These are phyloP conservation scores for Uronychia binucleata DNA, from an alignment of 73 alveolate species.

Conservation along the genomic window DNA sequence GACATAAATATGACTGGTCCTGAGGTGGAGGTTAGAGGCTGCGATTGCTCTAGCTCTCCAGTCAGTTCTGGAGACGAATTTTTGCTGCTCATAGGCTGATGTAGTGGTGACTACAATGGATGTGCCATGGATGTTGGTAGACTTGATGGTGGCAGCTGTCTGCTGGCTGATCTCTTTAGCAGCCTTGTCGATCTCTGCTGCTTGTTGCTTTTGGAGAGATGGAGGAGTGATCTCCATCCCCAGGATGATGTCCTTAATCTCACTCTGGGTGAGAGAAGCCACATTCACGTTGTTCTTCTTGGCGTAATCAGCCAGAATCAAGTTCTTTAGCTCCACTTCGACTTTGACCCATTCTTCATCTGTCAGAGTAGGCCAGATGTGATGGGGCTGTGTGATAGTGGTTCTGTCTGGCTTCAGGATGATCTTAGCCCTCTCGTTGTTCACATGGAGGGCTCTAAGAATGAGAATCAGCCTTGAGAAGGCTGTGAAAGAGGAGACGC, in stretches of 20 bases:
- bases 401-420: slow-evolving; percentile 98
- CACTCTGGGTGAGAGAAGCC: slow-evolving; percentile 98
- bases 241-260: slow-evolving; percentile 99
- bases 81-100: slow-evolving; percentile 98
- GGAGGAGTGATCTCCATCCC: slow-evolving; percentile 99
- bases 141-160: slow-evolving; percentile 90
- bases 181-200: slow-evolving; percentile 91
- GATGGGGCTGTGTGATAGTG: slow-evolving; percentile 97
- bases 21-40: slow-evolving; percentile 96
- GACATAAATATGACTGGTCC: slow-evolving; percentile 98
- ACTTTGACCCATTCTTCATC: slow-evolving; percentile 99
- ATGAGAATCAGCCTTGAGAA: slow-evolving; percentile 96
- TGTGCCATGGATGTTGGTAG: slow-evolving; percentile 91
- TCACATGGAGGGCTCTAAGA: slow-evolving; percentile 98
- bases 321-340: slow-evolving; percentile 99
- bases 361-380: slow-evolving; percentile 99
- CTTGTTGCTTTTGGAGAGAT: slow-evolving; percentile 79
- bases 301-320: slow-evolving; percentile 99
- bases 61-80: slow-evolving; percentile 96
- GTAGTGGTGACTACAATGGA: slow-evolving; percentile 84
- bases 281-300: slow-evolving; percentile 99
- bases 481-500: slow-evolving; percentile 92
- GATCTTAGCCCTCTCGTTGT: slow-evolving; percentile 98
- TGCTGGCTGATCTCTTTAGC: slow-evolving; percentile 87
- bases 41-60: slow-evolving; percentile 99